Evolutionary conservation across 805 yeast species (phyloP).

Genomic region (Schwanniomyces polymorphus): DNA sequence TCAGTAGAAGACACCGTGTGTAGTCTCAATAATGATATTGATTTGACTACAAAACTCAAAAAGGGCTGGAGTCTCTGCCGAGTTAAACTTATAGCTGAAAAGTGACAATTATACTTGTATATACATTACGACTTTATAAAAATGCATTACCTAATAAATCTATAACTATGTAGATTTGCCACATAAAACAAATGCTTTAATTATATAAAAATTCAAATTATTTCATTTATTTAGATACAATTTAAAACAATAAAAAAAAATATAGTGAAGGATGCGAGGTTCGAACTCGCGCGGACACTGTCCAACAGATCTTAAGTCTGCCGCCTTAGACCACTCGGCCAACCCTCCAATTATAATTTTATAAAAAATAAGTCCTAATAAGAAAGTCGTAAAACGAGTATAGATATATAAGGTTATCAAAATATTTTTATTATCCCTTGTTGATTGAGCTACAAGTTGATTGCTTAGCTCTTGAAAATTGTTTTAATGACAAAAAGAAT

Average conservation of each 20-base stretch:
- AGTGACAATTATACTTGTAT: not conserved
- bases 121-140: not conserved
- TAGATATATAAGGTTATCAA: too few species aligned
- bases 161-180: not conserved
- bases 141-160: not conserved
- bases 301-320: slow-evolving; percentile 51
- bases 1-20: slow-evolving; percentile 22
- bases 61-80: not conserved
- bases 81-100: not conserved
- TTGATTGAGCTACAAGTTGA: too few species aligned
- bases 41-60: not conserved
- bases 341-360: slow-evolving; percentile 43
- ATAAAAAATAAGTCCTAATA: too few species aligned
- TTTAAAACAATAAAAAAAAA: slow-evolving; percentile 32
- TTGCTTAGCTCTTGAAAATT: too few species aligned
- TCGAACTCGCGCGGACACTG: slow-evolving; percentile 54
- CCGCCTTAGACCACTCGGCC: slow-evolving; percentile 56
- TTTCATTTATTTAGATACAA: too few species aligned
- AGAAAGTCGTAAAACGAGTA: too few species aligned
- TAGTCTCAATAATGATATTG: not conserved
- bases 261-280: slow-evolving; percentile 51
- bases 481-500: too few species aligned
- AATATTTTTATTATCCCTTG: too few species aligned
- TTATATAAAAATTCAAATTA: too few species aligned
- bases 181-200: not conserved